Base-by-base conservation (phyloP, 1,284 basidiomycete species). In the Phaffia rhodozyma region DNA sequence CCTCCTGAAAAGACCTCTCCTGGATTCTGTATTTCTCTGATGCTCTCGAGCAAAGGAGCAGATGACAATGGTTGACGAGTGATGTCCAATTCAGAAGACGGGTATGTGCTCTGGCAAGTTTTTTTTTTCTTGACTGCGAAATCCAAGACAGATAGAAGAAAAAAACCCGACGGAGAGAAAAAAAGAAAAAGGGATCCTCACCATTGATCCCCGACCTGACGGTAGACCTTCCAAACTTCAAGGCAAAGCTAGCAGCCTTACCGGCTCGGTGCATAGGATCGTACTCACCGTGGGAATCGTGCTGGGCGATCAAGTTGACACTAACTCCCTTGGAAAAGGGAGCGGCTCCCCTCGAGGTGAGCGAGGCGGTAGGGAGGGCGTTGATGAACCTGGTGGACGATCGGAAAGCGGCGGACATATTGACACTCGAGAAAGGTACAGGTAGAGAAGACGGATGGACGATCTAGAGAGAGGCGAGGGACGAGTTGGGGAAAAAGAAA, bases 141-240 rank as follows among this genome's bases (percentile, higher is more conserved):
- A 47, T 43, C 32, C 23, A 1, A 27, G 43, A 13, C 3, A 23
- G 58, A 56, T 27, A 53, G 51, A 23, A 5, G 51, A 60, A 50
- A 27, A 48, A 29, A 55, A n/a, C 3, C 38, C 16, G 13, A 11
- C 38, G 38, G 13, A 43, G 60, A 30, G 59, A 13, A 5, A 53
- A 63, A 53, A 38, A 48, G 29, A 55, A 34, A 23, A n/a, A n/a
- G 38, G 38, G 29, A 55, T 18, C 78, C 86, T 75, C 72, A 94
- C 92, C 82, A 72, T 82, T 87, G 63, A 83, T 72, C 68, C 81
- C 82, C 47, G 84, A 84, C 77, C 82, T 85, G 63, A 84, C 84
- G 66, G 84, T 77, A 52, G 88, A 76, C 47, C 85, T 83, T 5
- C 69, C 67, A 49, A 81, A 75, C 47, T 78, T 78, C 66, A 78